Conservation (phyloP, 305 asterid genomes). For the Rubia tinctorum region DNA sequence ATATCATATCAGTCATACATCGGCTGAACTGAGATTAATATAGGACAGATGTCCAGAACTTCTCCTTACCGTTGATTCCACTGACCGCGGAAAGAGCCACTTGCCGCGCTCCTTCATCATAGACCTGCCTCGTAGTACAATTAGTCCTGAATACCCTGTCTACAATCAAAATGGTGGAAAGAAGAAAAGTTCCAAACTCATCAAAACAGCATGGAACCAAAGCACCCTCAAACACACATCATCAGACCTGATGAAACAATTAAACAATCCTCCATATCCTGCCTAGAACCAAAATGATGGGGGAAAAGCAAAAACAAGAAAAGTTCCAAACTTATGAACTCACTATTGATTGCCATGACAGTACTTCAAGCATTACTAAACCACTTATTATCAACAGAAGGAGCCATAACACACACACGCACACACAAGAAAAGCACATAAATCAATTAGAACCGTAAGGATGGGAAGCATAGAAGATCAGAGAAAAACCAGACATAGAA, state of each 20-base stretch:
- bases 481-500: background rate
- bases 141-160: constrained; percentile 90
- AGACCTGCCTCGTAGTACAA: constrained; percentile 72
- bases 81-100: constrained; percentile 84
- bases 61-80: constrained; percentile 80
- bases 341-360: too few species aligned
- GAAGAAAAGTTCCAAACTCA: background rate
- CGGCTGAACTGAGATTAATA: constrained; percentile 11
- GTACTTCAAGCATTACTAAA: background rate
- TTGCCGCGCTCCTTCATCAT: constrained; percentile 72
- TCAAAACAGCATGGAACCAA: background rate
- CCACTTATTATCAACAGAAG: background rate
- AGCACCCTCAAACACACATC: background rate
- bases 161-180: constrained; percentile 22
- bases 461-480: background rate
- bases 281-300: constrained; percentile 40
- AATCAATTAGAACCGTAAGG: background rate
- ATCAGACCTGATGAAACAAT: background rate
- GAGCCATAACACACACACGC: background rate
- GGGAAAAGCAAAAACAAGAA: background rate
- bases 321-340: background rate
- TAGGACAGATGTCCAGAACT: constrained; percentile 5
- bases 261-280: constrained; percentile 53
- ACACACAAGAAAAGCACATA: background rate
- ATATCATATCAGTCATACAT: too few species aligned